Evolutionary conservation across 2,329 filamentous ascomycete species (phyloP).

Genomic region (Zalaria sp.): DNA sequence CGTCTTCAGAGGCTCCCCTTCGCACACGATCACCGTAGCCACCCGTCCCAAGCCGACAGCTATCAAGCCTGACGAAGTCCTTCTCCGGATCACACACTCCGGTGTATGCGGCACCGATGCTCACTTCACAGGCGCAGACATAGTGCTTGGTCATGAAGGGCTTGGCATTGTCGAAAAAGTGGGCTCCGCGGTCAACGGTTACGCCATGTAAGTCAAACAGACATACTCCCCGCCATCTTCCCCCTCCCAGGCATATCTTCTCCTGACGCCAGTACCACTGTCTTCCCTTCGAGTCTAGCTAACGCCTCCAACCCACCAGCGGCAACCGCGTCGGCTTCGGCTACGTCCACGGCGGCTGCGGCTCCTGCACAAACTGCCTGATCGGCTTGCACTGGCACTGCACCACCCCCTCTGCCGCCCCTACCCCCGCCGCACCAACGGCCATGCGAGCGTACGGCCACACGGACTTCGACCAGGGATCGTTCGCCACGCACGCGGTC

Average conservation of each 20-base stretch:
- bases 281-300: no score
- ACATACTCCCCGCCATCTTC: background rate
- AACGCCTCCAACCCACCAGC: constrained; percentile 11
- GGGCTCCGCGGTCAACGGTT: constrained; percentile 23
- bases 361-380: constrained; percentile 37
- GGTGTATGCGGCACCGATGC: constrained; percentile 22
- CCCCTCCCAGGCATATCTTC: background rate
- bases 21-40: no score
- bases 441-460: constrained; percentile 19
- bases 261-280: constrained; percentile 11
- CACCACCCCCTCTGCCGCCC: no score
- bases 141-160: constrained; percentile 36
- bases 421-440: constrained; percentile 13
- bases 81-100: constrained; percentile 18
- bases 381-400: constrained; percentile 9
- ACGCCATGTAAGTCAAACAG: constrained; percentile 18
- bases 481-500: constrained; percentile 32
- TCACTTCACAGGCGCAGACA: constrained; percentile 18
- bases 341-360: constrained; percentile 30
- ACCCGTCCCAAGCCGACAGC: no score
- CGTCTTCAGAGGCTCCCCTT: no score
- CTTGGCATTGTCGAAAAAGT: constrained; percentile 30
- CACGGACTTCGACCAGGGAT: no score
- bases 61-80: constrained; percentile 12
- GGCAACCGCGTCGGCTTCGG: constrained; percentile 27